These are phyloP conservation scores for Tricholoma flavovirens DNA, from an alignment of 768 basidiomycete species.

Conservation along the genomic window DNA sequence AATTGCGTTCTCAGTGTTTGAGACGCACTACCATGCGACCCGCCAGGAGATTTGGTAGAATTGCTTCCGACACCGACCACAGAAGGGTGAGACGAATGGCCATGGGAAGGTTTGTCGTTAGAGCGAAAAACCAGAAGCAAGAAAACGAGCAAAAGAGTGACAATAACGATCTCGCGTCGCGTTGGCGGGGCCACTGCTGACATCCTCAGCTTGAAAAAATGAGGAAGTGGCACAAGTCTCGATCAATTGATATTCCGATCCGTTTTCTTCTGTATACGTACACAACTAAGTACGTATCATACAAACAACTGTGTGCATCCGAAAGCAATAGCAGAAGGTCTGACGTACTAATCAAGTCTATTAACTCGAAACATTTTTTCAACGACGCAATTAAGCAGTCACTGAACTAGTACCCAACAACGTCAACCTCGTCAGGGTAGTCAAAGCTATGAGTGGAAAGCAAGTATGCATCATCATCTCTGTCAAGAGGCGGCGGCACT, in stretches of 20 bases:
- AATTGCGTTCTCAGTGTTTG: slow-evolving; percentile 23
- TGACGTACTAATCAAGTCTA: no score
- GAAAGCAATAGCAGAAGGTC: no score
- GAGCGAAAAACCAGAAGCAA: slow-evolving; percentile 39
- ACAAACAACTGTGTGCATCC: no score
- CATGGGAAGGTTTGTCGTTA: slow-evolving; percentile 3
- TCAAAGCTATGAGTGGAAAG: slow-evolving; percentile 11
- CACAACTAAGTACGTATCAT: no score
- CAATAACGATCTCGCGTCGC: slow-evolving; percentile 47
- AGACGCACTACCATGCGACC: slow-evolving; percentile 6
- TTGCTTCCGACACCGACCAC: slow-evolving; percentile 4
- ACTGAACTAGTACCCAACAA: background rate
- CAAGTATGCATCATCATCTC: slow-evolving; percentile 14
- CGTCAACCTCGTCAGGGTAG: slow-evolving; percentile 14
- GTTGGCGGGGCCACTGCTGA: slow-evolving; percentile 43
- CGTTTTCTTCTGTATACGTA: no score
- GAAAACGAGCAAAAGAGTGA: slow-evolving; percentile 41
- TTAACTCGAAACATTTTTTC: background rate
- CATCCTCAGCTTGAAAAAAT: background rate
- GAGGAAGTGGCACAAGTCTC: background rate
- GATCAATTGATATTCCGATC: background rate
- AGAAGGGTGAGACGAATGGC: slow-evolving; percentile 7
- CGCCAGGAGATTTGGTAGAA: slow-evolving; percentile 7
- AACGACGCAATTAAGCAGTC: background rate
- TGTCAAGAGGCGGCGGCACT: slow-evolving; percentile 2